These are phyloP conservation scores for Arabis alpina DNA, from an alignment of 345 rosid genomes.

Conservation along the genomic window DNA sequence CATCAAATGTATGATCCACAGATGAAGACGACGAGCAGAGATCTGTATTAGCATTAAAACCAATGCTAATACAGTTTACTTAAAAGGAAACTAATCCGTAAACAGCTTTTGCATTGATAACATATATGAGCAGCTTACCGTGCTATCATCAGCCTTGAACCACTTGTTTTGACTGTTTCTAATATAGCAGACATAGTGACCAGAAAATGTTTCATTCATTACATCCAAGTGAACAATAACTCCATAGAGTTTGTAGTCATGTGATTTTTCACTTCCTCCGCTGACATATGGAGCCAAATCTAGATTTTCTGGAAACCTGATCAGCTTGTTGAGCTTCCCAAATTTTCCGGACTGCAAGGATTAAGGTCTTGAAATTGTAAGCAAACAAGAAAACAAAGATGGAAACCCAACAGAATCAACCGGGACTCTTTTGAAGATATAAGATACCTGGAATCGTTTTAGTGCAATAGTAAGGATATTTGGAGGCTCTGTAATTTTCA, in stretches of 20 bases:
- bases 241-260: slow-evolving; percentile 87
- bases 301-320: slow-evolving; percentile 82
- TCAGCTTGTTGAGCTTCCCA: slow-evolving; percentile 90
- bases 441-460: slow-evolving; percentile 90
- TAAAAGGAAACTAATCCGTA: slow-evolving; percentile 19
- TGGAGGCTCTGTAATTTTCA: slow-evolving; percentile 84
- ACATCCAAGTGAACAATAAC: slow-evolving; percentile 93
- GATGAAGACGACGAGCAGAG: slow-evolving; percentile 11
- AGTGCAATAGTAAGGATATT: slow-evolving; percentile 95
- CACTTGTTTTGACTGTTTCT: slow-evolving; percentile 81
- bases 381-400: slow-evolving; percentile 31
- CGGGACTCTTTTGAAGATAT: neutral
- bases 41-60: neutral
- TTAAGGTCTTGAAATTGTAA: slow-evolving; percentile 28
- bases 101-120: slow-evolving; percentile 2
- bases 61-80: slow-evolving; percentile 1
- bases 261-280: slow-evolving; percentile 77
- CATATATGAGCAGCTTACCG: slow-evolving; percentile 52
- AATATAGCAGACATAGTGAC: slow-evolving; percentile 93
- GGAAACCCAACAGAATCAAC: slow-evolving; percentile 15
- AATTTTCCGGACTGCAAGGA: slow-evolving; percentile 84
- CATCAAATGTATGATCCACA: slow-evolving; percentile 1
- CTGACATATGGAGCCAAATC: slow-evolving; percentile 92
- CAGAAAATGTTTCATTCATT: slow-evolving; percentile 93
- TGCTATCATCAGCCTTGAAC: slow-evolving; percentile 94